Evolutionary conservation across 192 early-diverging fungal species (phyloP), one percentile per base, ranked within the genome.

Genomic region (Coemansia sp.): DNA sequence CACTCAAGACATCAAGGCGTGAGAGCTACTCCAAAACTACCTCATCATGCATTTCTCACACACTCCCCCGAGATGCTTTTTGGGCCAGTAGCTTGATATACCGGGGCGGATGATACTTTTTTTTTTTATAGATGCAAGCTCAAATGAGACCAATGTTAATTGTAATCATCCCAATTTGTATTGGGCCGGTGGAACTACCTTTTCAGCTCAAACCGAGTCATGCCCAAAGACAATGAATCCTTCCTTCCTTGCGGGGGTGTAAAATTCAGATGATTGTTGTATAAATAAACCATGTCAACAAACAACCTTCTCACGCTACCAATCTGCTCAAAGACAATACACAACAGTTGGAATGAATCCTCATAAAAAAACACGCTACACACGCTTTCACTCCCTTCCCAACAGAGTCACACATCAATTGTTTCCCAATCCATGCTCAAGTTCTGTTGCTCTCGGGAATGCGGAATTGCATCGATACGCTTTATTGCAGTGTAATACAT

Each of bases 81-180:
- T n/a, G n/a, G 25, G 11, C 9, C 27, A 23, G 46, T 50, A 25
- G 46, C 5, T 50, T 19, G 19, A 50, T 50, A 6, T 25, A 10
- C 15, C 1, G 42, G 42, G 17, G 42, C 21, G 45, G 45, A 48
- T 48, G 45, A 48, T 48, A 48, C 45, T 15, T 44, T 21, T 48
- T 44, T 48, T 21, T 21, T 48, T 48, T 8, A 44, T 44, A 44
- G 14, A 44, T 17, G 42, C 15, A 44, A 4, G 32, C 45, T 7
- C 7, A 21, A 48, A 21, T 21, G 45, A 48, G 45, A 48, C 45
- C 45, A 48, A 48, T 48, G 45, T 8, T 21, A 48, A 48, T 48
- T 48, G 45, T 48, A 48, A 19, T 48, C 45, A 48, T 48, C 45
- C 19, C 45, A 48, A 48, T 48, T 48, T 48, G 45, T 48, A 48